These are phyloP conservation scores for Podospora comata DNA, from an alignment of 495 filamentous ascomycete species.

Conservation along the genomic window DNA sequence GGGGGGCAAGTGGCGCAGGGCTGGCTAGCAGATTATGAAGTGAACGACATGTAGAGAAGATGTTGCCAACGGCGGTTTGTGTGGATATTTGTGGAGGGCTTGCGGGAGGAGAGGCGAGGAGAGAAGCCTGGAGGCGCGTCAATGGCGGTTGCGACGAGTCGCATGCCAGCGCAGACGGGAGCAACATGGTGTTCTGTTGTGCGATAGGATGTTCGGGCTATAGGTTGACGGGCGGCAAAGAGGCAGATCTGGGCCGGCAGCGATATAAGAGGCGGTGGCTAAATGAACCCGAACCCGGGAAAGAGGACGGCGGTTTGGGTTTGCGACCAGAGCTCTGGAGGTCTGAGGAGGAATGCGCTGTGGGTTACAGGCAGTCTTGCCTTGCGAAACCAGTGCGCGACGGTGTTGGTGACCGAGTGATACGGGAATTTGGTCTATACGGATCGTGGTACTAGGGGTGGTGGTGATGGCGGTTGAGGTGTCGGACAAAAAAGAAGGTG, in stretches of 20 bases:
- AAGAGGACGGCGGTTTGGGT: neutral
- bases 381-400: slow-evolving; percentile 6
- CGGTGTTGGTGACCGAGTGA: neutral
- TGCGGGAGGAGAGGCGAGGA: slow-evolving; percentile 60
- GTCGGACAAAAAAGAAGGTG: neutral
- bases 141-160: slow-evolving; percentile 54
- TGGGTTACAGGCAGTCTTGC: neutral
- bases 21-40: slow-evolving; percentile 64
- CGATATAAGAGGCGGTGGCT: slow-evolving; percentile 16
- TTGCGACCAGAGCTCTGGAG: slow-evolving; percentile 19
- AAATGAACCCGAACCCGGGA: slow-evolving; percentile 14
- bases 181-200: slow-evolving; percentile 51
- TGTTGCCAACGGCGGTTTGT: slow-evolving; percentile 52
- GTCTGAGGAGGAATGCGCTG: slow-evolving; percentile 15
- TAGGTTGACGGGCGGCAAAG: neutral
- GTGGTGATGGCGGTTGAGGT: neutral
- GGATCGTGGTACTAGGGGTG: neutral
- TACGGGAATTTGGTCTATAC: neutral
- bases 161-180: slow-evolving; percentile 69
- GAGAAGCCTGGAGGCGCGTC: slow-evolving; percentile 52
- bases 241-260: neutral
- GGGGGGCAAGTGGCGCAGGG: slow-evolving; percentile 35
- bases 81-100: slow-evolving; percentile 59
- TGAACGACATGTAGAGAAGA: slow-evolving; percentile 66
- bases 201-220: slow-evolving; percentile 3